Evolutionary conservation across 2,329 filamentous ascomycete genomes (phyloP).

Genomic region (Aspergillus pseudoglaucus): DNA sequence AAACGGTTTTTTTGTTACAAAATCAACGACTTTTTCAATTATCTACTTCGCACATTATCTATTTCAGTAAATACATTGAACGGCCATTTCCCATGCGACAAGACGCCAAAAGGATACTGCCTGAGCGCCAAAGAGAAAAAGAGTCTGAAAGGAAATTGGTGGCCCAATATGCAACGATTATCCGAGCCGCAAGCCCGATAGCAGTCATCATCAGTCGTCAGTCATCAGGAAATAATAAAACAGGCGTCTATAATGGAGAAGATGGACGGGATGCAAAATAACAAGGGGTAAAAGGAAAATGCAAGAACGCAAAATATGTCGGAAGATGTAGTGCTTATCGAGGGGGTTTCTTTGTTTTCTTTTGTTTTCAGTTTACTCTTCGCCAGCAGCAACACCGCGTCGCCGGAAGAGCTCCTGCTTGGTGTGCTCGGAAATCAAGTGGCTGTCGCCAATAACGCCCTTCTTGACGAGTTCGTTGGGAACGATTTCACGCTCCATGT

Average conservation of each 20-base stretch:
- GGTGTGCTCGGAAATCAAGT: conserved; percentile 32
- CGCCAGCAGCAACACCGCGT: conserved; percentile 9
- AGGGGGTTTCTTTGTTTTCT: too few relatives aligned
- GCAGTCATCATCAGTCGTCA: not conserved
- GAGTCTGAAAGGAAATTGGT: not conserved
- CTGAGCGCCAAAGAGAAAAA: not conserved
- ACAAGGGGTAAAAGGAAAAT: not conserved
- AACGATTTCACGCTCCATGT: conserved; percentile 38
- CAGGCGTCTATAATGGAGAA: too few relatives aligned
- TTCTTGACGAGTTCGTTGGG: conserved; percentile 33
- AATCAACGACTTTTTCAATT: not conserved
- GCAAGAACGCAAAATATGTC: not conserved
- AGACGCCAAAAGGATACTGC: conserved; percentile 1
- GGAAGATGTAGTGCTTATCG: not conserved
- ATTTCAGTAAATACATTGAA: conserved; percentile 3
- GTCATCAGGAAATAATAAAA: too few relatives aligned
- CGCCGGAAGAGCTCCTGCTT: conserved; percentile 22
- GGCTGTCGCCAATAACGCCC: conserved; percentile 30
- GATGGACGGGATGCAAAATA: not conserved
- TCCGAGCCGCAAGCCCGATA: not conserved
- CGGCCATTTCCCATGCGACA: conserved; percentile 7
- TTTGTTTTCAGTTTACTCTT: conserved; percentile 2
- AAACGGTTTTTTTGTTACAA: not conserved
- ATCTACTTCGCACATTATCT: conserved; percentile 1
- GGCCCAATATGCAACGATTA: not conserved